These are phyloP conservation scores for Linnemannia zychae DNA, from an alignment of 192 early-diverging fungal species.

Conservation along the genomic window DNA sequence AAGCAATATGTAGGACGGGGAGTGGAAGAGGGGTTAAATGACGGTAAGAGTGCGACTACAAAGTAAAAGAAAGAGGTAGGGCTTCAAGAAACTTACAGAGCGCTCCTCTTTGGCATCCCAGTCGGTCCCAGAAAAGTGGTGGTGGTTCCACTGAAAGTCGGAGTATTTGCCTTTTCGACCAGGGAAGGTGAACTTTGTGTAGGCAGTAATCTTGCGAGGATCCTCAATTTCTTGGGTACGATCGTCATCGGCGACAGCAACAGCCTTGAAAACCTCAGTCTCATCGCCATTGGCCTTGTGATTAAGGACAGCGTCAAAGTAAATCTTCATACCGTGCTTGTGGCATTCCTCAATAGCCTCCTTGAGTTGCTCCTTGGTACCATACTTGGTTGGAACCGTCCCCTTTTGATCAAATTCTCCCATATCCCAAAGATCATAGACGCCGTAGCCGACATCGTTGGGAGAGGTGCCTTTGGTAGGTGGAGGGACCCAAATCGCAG, in stretches of 20 bases:
- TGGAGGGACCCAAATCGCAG: slow-evolving; percentile 64
- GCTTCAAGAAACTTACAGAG: slow-evolving; percentile 4
- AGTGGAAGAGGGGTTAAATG: neutral
- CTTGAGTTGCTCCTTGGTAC: slow-evolving; percentile 59
- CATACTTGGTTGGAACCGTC: slow-evolving; percentile 62
- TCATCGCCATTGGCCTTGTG: slow-evolving; percentile 62
- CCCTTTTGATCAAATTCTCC: slow-evolving; percentile 66
- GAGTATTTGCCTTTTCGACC: slow-evolving; percentile 58
- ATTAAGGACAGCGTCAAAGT: slow-evolving; percentile 62
- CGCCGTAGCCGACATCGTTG: slow-evolving; percentile 58
- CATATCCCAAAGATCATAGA: slow-evolving; percentile 66
- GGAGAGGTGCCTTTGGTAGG: slow-evolving; percentile 59
- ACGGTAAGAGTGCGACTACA: neutral
- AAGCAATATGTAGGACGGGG: too few relatives aligned
- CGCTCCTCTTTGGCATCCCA: slow-evolving; percentile 60
- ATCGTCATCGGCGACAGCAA: slow-evolving; percentile 56
- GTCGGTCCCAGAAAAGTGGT: slow-evolving; percentile 61
- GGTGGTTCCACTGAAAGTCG: slow-evolving; percentile 52
- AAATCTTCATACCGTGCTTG: slow-evolving; percentile 51
- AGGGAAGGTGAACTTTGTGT: slow-evolving; percentile 59
- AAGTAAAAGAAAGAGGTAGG: neutral
- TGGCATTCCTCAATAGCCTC: slow-evolving; percentile 56
- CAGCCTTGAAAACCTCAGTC: slow-evolving; percentile 57
- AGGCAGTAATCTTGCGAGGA: slow-evolving; percentile 56
- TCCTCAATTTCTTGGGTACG: slow-evolving; percentile 55